Evolutionary conservation across 352 stramenopile species (phyloP).

Genomic region (Phytophthora lateralis): DNA sequence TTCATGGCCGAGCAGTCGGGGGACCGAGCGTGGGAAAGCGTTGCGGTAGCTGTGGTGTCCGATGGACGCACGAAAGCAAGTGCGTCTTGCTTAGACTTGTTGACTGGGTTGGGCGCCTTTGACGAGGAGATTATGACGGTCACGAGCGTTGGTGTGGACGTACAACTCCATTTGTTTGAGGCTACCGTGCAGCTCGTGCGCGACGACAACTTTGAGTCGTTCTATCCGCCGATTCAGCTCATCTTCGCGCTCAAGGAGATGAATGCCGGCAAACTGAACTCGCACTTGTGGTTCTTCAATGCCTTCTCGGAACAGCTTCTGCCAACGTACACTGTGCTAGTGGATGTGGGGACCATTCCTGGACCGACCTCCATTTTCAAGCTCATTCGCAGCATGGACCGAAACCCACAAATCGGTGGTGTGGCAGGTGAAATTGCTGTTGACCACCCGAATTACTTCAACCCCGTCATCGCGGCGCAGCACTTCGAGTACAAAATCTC

Average conservation of each 20-base stretch:
- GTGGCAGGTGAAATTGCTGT: slow-evolving; percentile 54
- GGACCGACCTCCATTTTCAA: slow-evolving; percentile 45
- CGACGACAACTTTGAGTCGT: slow-evolving; percentile 49
- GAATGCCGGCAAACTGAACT: slow-evolving; percentile 58
- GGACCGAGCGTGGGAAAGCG: slow-evolving; percentile 44
- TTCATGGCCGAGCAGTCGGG: slow-evolving; percentile 53
- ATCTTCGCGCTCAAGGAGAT: slow-evolving; percentile 60
- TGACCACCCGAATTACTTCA: slow-evolving; percentile 52
- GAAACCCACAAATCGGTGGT: slow-evolving; percentile 55
- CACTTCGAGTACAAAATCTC: slow-evolving; percentile 69
- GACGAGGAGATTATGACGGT: slow-evolving; percentile 65
- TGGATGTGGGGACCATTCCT: slow-evolving; percentile 57
- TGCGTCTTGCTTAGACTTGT: slow-evolving; percentile 43
- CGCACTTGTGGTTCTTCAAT: slow-evolving; percentile 66
- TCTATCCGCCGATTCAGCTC: slow-evolving; percentile 54
- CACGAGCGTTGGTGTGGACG: slow-evolving; percentile 46
- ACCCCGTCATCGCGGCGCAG: slow-evolving; percentile 47
- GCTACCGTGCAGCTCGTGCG: slow-evolving; percentile 47
- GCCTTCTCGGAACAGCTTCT: slow-evolving; percentile 60
- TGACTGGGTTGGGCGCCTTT: slow-evolving; percentile 45
- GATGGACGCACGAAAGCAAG: slow-evolving; percentile 53
- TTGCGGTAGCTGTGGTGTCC: slow-evolving; percentile 45
- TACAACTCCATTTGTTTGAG: slow-evolving; percentile 55
- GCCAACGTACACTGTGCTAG: slow-evolving; percentile 53
- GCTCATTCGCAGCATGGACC: slow-evolving; percentile 54